These are phyloP conservation scores for Backusella tuberculispora DNA, from an alignment of 192 early-diverging fungal genomes.

Conservation along the genomic window DNA sequence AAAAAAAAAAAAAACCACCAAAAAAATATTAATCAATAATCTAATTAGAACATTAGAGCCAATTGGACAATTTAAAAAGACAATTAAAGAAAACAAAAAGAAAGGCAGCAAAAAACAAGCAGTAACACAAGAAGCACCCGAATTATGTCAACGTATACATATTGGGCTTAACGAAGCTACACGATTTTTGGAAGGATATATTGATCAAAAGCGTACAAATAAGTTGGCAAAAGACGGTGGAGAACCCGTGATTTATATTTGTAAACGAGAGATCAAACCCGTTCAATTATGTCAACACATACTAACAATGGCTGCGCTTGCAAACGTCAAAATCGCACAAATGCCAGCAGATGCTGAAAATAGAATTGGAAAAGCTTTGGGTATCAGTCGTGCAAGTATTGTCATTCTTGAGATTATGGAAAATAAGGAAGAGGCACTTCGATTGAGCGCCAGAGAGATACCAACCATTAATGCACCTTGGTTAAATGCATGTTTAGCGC, in stretches of 20 bases:
- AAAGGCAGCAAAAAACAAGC: neutral
- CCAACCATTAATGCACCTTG: slow-evolving; percentile 15
- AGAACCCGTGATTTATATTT: slow-evolving; percentile 7
- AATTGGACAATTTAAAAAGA: slow-evolving; percentile 11
- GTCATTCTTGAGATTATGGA: neutral
- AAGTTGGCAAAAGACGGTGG: neutral
- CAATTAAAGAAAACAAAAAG: neutral
- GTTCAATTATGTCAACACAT: slow-evolving; percentile 14
- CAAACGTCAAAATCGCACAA: neutral
- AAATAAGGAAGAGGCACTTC: slow-evolving; percentile 16
- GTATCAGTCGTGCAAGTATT: neutral
- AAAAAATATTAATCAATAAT: neutral
- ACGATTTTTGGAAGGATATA: slow-evolving; percentile 11
- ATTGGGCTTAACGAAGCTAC: slow-evolving; percentile 28
- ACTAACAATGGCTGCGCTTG: slow-evolving; percentile 21
- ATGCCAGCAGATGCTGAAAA: slow-evolving; percentile 13
- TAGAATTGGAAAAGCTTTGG: neutral
- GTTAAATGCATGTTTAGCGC: neutral
- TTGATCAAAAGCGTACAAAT: neutral
- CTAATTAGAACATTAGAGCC: slow-evolving; percentile 17
- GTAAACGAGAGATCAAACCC: slow-evolving; percentile 26
- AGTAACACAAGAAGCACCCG: neutral
- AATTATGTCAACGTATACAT: neutral
- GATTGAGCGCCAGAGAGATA: neutral
- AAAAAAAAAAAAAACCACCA: neutral